These are phyloP conservation scores for Pisolithus tinctorius DNA, from an alignment of 768 basidiomycete genomes.

Conservation along the genomic window DNA sequence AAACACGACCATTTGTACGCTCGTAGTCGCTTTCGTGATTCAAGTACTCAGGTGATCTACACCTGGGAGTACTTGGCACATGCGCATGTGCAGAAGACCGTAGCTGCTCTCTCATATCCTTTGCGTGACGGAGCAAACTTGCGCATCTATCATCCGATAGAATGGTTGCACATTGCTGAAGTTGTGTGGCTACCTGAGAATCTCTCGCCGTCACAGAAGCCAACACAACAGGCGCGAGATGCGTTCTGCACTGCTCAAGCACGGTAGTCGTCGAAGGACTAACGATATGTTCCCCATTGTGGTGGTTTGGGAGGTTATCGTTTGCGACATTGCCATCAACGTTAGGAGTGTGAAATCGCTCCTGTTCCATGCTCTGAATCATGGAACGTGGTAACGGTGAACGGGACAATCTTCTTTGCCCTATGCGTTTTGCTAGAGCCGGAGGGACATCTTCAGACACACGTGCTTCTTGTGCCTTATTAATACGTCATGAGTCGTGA, in stretches of 20 bases:
- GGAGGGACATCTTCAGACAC: conserved; percentile 12
- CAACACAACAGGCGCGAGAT: conserved; percentile 19
- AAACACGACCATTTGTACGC: background rate
- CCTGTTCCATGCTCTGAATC: background rate
- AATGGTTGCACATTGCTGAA: conserved; percentile 16
- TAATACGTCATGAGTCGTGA: background rate
- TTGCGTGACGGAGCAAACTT: conserved; percentile 14
- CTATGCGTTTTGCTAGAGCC: conserved; percentile 1
- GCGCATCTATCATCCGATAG: conserved; percentile 23
- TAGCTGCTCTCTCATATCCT: conserved; percentile 20
- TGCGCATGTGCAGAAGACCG: conserved; percentile 2
- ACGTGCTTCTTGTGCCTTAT: conserved; percentile 3
- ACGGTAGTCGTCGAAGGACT: conserved; percentile 7
- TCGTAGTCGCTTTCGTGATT: conserved; percentile 9
- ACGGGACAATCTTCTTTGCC: conserved; percentile 1
- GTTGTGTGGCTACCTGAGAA: conserved; percentile 7
- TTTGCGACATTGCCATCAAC: background rate
- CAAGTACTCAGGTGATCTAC: background rate
- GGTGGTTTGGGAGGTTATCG: background rate
- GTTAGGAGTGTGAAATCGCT: background rate
- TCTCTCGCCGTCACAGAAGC: conserved; percentile 13
- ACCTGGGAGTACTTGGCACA: background rate
- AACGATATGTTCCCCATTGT: background rate
- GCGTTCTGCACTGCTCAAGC: conserved; percentile 21
- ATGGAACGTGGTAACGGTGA: background rate